These are phyloP conservation scores for Spinacia oleracea DNA, from an alignment of 179 eudicot species.

Conservation along the genomic window DNA sequence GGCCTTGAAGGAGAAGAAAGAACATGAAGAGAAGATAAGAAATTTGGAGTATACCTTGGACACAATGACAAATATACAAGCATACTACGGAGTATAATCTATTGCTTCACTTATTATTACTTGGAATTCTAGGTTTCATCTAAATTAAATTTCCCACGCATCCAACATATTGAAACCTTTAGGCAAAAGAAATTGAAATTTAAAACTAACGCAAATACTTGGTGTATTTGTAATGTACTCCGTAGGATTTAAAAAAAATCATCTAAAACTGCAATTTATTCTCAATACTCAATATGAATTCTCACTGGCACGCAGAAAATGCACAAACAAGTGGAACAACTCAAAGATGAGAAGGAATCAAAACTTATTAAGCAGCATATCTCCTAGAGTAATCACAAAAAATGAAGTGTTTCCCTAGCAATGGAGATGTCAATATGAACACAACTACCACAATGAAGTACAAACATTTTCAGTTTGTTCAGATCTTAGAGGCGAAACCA, in stretches of 20 bases:
- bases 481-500: conserved; percentile 70
- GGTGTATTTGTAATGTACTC: not conserved
- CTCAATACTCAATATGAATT: conserved; percentile 1
- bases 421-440: conserved; percentile 6
- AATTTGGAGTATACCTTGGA: no score
- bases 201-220: not conserved
- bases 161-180: not conserved
- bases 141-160: not conserved
- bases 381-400: conserved; percentile 1
- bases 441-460: not conserved
- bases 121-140: no score
- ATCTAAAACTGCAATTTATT: not conserved
- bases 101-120: no score
- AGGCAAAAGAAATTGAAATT: not conserved
- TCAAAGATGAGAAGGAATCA: not conserved
- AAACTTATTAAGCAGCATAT: conserved; percentile 20
- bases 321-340: not conserved
- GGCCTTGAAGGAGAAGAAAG: no score
- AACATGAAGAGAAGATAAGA: no score
- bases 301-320: not conserved
- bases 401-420: conserved; percentile 1
- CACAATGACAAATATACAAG: no score
- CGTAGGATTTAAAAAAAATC: no score
- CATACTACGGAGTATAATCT: no score
- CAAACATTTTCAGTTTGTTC: conserved; percentile 11